Evolutionary conservation across 306 rosid species (phyloP).

Genomic region (Fragaria nilgerrensis): DNA sequence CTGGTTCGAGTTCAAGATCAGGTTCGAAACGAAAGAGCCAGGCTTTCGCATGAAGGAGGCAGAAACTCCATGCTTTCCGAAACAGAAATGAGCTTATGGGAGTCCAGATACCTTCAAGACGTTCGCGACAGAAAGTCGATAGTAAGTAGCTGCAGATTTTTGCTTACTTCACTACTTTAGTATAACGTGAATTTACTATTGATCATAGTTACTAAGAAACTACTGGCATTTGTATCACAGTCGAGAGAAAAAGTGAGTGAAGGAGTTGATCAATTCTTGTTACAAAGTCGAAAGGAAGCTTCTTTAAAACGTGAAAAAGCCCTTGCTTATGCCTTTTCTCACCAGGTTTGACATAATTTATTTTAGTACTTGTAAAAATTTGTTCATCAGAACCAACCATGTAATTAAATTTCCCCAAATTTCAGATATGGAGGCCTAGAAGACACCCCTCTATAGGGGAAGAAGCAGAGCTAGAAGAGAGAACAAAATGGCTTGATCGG

Average conservation of each 20-base stretch:
- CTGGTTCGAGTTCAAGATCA: conserved; percentile 34
- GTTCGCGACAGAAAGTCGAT: conserved; percentile 22
- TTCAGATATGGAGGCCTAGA: conserved; percentile 27
- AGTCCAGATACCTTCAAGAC: conserved; percentile 21
- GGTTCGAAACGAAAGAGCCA: conserved; percentile 30
- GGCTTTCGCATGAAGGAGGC: conserved; percentile 34
- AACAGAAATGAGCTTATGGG: conserved; percentile 18
- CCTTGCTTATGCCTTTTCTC: conserved; percentile 39
- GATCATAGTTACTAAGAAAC: neutral
- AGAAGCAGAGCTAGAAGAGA: conserved; percentile 34
- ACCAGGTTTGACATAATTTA: conserved; percentile 16
- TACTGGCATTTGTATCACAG: conserved; percentile 6
- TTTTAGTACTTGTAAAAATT: neutral
- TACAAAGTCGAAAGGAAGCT: conserved; percentile 24
- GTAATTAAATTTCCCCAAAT: neutral
- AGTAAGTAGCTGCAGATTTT: conserved; percentile 18
- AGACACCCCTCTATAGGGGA: conserved; percentile 22
- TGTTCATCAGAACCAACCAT: neutral
- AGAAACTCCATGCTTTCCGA: conserved; percentile 30
- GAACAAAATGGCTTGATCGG: conserved; percentile 36
- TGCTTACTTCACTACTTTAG: neutral
- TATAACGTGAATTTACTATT: neutral
- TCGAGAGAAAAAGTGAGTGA: conserved; percentile 18
- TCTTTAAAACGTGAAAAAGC: conserved; percentile 40
- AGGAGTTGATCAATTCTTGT: conserved; percentile 18